phyloP scores from a whole-genome alignment of 2,329 filamentous ascomycete species.

The Fusarium fujikuroi region DNA sequence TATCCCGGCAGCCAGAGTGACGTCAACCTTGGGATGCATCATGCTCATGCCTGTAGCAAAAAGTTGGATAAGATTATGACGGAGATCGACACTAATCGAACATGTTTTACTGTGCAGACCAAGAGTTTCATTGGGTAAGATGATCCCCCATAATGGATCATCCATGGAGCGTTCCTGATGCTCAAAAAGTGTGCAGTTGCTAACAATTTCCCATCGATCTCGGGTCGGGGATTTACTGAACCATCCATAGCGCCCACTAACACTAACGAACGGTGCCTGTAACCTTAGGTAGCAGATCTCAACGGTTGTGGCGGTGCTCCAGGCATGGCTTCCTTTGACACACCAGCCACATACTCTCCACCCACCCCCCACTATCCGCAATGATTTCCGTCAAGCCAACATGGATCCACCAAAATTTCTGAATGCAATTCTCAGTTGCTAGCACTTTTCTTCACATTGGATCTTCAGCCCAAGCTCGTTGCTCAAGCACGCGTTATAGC shows the following conservation, averaged over 20 bases:
- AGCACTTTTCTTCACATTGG: conserved; percentile 27
- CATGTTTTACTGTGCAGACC: conserved; percentile 14
- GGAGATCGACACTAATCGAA: conserved; percentile 36
- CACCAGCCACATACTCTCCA: conserved; percentile 9
- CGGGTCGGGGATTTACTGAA: conserved; percentile 12
- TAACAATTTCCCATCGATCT: background rate
- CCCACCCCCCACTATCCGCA: conserved; percentile 40
- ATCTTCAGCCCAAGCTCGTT: conserved; percentile 8
- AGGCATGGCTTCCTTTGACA: background rate
- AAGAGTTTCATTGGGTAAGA: conserved; percentile 8
- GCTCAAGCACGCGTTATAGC: conserved; percentile 7
- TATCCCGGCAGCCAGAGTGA: conserved; percentile 36
- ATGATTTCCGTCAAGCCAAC: conserved; percentile 3
- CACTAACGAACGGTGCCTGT: background rate
- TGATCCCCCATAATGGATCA: background rate
- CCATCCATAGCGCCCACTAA: conserved; percentile 12
- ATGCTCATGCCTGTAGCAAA: conserved; percentile 16
- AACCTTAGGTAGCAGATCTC: background rate
- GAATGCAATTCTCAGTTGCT: conserved; percentile 25
- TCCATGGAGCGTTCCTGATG: conserved; percentile 9
- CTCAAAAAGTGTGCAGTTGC: conserved; percentile 1
- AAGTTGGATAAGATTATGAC: conserved; percentile 40
- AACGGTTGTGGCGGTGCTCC: conserved; percentile 6
- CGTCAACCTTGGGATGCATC: conserved; percentile 37
- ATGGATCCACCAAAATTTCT: conserved; percentile 44